Base-by-base conservation (phyloP, 1,284 basidiomycete genomes). In the Phylloporus sp. region DNA sequence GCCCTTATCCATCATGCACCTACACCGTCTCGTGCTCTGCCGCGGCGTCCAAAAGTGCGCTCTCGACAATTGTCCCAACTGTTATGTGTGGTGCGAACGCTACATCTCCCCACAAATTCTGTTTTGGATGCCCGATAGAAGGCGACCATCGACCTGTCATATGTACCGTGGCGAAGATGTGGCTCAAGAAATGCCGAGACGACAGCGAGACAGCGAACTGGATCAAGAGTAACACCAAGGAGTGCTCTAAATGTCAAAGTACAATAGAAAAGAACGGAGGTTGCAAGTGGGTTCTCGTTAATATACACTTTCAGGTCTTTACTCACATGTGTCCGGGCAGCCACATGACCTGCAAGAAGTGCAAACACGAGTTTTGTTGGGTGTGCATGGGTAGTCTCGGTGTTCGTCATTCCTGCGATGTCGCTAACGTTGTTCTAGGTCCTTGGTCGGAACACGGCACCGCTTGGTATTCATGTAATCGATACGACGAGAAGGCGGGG, bases 191-290 rank as follows among this genome's bases (percentile, higher is more conserved):
- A 79, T 98, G 97, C 78, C 89, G 90, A 61, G 97, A 99, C 76
- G 97, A 99, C 75, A 95, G 93, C 69, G 98, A 99, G 82, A 99
- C 97, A 24, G 95, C 96, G 46, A 98, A 99, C 76, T 99, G 97
- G 97, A 96, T 99, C 81, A 95, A 94, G 84, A 98, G 96, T 69
- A 98, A 99, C 77, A 99, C 97, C 56, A 98, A 99, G 82, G 97
- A 99, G 78, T 99, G 97, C 76, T 86, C 90, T 52, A 91, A 95
- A 75, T 99, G 97, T 78, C 89, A 93, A 75, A 96, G 95, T 70
- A 98, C 96, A 57, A 98, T 99, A 68, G 96, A 99, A 85, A 98
- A 99, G 91, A 98, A 98, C 71, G 96, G 97, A n/a, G 96, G 97
- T 7, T 98, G 97, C 94, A 97, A 98, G 95, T 96, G 76, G 74